Conservation (phyloP, 2,329 filamentous ascomycete genomes). For the Colletotrichum eleusines region DNA sequence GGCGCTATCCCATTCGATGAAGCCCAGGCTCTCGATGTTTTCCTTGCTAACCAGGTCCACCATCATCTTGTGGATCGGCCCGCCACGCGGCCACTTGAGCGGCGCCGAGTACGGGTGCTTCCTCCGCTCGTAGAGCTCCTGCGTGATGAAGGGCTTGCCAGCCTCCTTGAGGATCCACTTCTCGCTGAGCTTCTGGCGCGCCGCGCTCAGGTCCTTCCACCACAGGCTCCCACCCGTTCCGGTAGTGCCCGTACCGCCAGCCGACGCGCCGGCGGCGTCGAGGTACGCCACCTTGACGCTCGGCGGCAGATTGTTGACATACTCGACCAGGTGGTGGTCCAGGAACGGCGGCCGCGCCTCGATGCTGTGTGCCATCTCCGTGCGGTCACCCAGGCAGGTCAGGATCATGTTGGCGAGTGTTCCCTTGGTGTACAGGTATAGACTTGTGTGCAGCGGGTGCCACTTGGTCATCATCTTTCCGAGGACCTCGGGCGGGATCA, state of each 20-base stretch:
- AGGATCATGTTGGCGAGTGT: constrained; percentile 48
- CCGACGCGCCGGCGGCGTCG: constrained; percentile 2
- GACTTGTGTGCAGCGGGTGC: constrained; percentile 48
- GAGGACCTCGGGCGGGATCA: constrained; percentile 40
- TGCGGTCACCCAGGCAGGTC: constrained; percentile 49
- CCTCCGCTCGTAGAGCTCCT: constrained; percentile 62
- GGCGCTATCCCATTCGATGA: constrained; percentile 54
- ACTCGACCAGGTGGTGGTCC: constrained; percentile 50
- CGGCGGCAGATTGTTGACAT: constrained; percentile 49
- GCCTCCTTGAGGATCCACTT: constrained; percentile 65
- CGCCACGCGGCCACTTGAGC: constrained; percentile 53
- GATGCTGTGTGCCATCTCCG: constrained; percentile 53
- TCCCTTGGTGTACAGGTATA: constrained; percentile 47
- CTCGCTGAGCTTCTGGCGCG: constrained; percentile 51
- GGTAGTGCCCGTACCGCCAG: background rate
- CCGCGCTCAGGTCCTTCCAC: constrained; percentile 37
- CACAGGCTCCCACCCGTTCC: constrained; percentile 56
- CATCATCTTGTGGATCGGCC: constrained; percentile 56
- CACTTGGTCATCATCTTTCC: constrained; percentile 47
- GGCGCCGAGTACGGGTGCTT: constrained; percentile 66
- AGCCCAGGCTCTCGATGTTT: constrained; percentile 54
- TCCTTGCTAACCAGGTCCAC: constrained; percentile 50
- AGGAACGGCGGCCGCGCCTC: constrained; percentile 53
- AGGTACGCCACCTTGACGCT: constrained; percentile 46
- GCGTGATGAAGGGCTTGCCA: constrained; percentile 52